Evolutionary conservation across 305 asterid genomes (phyloP).

Genomic region (Fraxinus xanthoxyloides): DNA sequence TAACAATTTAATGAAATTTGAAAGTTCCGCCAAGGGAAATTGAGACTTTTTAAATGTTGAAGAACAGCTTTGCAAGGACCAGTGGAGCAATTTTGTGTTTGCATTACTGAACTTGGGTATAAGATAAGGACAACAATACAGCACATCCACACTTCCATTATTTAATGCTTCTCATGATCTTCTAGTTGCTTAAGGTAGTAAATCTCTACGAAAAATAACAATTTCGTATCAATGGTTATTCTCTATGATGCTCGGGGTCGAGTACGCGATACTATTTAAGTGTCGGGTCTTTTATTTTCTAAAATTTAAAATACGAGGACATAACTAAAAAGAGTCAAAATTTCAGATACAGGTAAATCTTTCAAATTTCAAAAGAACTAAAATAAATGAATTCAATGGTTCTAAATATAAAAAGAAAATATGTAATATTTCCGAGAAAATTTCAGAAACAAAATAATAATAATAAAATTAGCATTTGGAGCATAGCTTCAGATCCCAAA

Average conservation of each 20-base stretch:
- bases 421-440: not conserved
- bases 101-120: not conserved
- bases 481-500: not conserved
- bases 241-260: not conserved
- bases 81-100: not conserved
- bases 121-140: not conserved
- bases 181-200: not conserved
- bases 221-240: not conserved
- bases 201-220: not conserved
- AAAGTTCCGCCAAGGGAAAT: not conserved
- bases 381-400: not conserved
- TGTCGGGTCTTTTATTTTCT: not conserved
- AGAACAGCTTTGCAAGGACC: not conserved
- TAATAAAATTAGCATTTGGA: not conserved
- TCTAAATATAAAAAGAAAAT: not conserved
- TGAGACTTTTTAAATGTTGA: not conserved
- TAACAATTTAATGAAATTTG: not conserved
- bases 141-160: not conserved
- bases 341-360: not conserved
- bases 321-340: no score
- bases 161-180: not conserved
- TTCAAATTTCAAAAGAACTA: not conserved
- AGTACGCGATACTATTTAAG: not conserved
- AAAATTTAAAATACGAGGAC: not conserved
- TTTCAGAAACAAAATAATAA: not conserved